Evolutionary conservation across 257 asterid genomes (phyloP), one percentile per base, ranked within the genome.

Genomic region (Coffea canephora): DNA sequence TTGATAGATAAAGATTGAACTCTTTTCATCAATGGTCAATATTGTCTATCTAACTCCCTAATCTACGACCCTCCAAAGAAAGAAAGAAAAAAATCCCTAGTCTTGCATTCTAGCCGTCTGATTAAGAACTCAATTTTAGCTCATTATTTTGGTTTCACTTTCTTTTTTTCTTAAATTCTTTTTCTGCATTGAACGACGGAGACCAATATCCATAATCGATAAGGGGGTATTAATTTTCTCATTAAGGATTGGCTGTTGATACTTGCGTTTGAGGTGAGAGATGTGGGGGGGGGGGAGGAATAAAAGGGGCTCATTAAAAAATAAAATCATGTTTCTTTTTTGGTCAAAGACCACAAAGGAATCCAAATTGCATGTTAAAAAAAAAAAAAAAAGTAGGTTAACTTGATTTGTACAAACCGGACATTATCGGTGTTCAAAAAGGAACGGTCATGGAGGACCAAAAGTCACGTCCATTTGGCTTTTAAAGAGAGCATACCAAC

Each of bases 401-500:
- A 72, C 45, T 70, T 46, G 62, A 59, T 55, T 52, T 54, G 31
- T 62, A 45, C 15, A 6, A 11, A 34, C 19, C 34, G 23, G n/a
- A 71, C 18, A 3, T 43, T 5, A 46, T 16, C n/a, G 3, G 16
- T n/a, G 48, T 46, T 6, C 34, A 27, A 73, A 79, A 80, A 80
- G 72, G 71, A 75, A 69, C 41, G 84, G 84, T 55, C 19, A 70
- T 75, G 72, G 73, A 68, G 49, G 77, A 45, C 80, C 73, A 11
- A 43, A 43, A 69, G 68, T 59, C 84, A 75, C 65, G 49, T 75
- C 75, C 79, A 64, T 65, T 70, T 68, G 75, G 54, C 71, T 70
- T 43, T 80, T 68, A 14, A 75, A 81, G 61, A 69, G 41, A 57
- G 6, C 50, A 46, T 15, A 77, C 50, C 36, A 76, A 77, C 1